phyloP scores from a whole-genome alignment of 306 rosid species.

The Delonix regia region DNA sequence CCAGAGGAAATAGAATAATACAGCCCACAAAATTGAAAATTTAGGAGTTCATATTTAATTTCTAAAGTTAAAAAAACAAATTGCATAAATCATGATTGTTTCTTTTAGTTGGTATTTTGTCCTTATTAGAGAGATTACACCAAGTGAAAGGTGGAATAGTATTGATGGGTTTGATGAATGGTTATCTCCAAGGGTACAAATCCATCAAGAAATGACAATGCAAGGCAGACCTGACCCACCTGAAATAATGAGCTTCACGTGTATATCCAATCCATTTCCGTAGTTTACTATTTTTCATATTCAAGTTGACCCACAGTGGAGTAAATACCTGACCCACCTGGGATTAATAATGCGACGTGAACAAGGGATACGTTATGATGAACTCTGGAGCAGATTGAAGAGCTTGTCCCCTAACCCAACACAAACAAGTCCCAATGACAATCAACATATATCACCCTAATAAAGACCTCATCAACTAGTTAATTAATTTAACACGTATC shows the following conservation, averaged over 20 bases:
- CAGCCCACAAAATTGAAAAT: too few species aligned
- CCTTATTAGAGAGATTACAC: background rate
- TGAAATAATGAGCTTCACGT: conserved; percentile 41
- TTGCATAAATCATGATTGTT: too few species aligned
- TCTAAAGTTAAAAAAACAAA: too few species aligned
- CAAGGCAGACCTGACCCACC: conserved; percentile 34
- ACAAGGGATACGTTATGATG: conserved; percentile 29
- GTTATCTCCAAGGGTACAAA: background rate
- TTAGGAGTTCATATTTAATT: too few species aligned
- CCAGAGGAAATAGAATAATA: too few species aligned
- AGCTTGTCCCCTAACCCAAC: conserved; percentile 20
- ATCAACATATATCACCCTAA: background rate
- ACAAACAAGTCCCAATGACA: conserved; percentile 27
- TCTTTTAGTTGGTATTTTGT: too few species aligned
- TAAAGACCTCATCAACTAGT: conserved; percentile 31
- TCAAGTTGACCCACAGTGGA: conserved; percentile 29
- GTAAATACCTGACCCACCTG: conserved; percentile 27
- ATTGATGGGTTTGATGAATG: background rate
- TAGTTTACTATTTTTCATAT: background rate
- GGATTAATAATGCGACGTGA: conserved; percentile 30
- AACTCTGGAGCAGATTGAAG: conserved; percentile 24
- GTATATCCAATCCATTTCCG: conserved; percentile 31
- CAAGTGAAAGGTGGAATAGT: background rate
- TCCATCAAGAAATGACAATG: conserved; percentile 1
- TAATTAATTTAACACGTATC: background rate